Percentiles rank a stretch among this genome's conserved stretches.
Evolutionary conservation across 257 asterid genomes (phyloP).

Genomic region (Fraxinus americana): DNA sequence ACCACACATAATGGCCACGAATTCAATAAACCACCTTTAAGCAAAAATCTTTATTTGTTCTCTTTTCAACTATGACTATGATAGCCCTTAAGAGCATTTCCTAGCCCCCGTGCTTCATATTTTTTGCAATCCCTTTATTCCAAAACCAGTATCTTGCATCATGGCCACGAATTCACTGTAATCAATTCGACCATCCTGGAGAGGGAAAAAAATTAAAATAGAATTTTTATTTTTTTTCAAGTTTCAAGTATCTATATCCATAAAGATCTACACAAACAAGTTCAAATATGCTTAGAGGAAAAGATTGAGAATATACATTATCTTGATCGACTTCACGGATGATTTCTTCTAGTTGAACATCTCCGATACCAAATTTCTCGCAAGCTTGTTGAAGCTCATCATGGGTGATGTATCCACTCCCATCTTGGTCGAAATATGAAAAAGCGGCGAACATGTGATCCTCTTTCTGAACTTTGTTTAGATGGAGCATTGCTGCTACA

Average conservation of each 20-base stretch:
- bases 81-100: constrained; percentile 10
- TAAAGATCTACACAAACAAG: neutral
- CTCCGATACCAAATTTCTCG: constrained; percentile 39
- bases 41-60: too few relatives aligned
- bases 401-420: constrained; percentile 50
- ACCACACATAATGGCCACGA: too few relatives aligned
- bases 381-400: constrained; percentile 53
- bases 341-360: constrained; percentile 45
- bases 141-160: constrained; percentile 31
- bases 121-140: constrained; percentile 15
- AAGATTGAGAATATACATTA: constrained; percentile 28
- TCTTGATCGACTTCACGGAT: constrained; percentile 51
- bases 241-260: neutral
- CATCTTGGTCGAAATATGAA: constrained; percentile 54
- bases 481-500: constrained; percentile 53
- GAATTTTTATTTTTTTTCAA: neutral
- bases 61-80: constrained; percentile 10
- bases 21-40: too few relatives aligned
- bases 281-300: neutral
- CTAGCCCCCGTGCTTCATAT: neutral
- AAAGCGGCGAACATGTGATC: constrained; percentile 55
- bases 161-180: constrained; percentile 29
- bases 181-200: constrained; percentile 35
- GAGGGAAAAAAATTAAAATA: neutral
- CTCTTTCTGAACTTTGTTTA: constrained; percentile 47